Percentiles rank a stretch among this genome's conserved stretches.
Conservation (phyloP, 2,329 filamentous ascomycete species). For the Trematosphaeria pertusa region DNA sequence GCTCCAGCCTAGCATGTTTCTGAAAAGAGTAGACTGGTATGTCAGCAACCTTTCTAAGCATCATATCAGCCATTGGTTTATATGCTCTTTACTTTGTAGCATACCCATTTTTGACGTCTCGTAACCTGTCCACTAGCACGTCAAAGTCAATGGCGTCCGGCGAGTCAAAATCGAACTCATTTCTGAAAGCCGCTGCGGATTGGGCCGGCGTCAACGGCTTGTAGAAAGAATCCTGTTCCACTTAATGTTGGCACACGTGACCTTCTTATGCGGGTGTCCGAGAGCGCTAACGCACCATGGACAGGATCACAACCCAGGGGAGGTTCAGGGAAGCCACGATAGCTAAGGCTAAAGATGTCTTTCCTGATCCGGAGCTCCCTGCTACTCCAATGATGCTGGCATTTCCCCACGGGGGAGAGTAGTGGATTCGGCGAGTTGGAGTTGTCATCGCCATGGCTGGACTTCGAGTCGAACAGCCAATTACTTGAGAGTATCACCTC, state of each 20-base stretch:
- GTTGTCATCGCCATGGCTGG: conserved; percentile 27
- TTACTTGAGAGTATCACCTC: conserved; percentile 5
- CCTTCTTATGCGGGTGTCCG: background rate
- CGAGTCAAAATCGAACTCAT: conserved; percentile 96
- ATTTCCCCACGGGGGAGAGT: conserved; percentile 94
- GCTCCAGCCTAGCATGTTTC: conserved; percentile 79
- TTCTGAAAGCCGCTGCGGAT: conserved; percentile 80
- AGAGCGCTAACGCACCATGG: conserved; percentile 70
- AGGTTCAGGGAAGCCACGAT: conserved; percentile 90
- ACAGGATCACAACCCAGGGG: conserved; percentile 97
- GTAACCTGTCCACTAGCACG: conserved; percentile 76
- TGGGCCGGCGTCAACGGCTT: conserved; percentile 83
- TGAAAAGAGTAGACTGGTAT: conserved; percentile 96
- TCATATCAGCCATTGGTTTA: conserved; percentile 22
- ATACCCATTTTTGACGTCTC: conserved; percentile 91
- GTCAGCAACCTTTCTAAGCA: conserved; percentile 77
- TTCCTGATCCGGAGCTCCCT: conserved; percentile 92
- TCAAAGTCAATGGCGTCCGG: conserved; percentile 97
- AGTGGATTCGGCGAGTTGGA: conserved; percentile 64
- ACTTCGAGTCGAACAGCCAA: background rate
- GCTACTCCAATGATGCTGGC: conserved; percentile 96
- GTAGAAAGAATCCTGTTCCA: conserved; percentile 88
- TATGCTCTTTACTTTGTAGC: too few species aligned
- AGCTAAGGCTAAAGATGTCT: conserved; percentile 90
- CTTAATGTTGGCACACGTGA: conserved; percentile 35